Base-by-base conservation (phyloP, 441 rosid genomes). In the Gossypium davidsonii region DNA sequence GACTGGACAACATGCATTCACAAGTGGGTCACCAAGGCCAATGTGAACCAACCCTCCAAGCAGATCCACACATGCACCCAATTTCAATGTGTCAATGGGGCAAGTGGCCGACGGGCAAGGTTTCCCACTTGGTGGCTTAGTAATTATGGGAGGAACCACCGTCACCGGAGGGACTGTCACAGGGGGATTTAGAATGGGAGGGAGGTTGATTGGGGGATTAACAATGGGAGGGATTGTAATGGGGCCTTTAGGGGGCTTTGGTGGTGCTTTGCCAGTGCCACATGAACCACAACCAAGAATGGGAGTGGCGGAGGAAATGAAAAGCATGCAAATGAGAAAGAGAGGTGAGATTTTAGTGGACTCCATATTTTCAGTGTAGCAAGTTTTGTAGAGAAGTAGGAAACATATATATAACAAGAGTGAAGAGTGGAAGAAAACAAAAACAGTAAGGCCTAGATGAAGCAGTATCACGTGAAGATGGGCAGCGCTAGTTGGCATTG, bases 21-120 rank as follows among this genome's bases (percentile, higher is more conserved):
- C 89, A 51, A 77, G 91, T 0, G 91, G 88, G 76, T 88, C 93
- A 7, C 93, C 95, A 0, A 80, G 74, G 0, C 91, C 93, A 60
- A 90, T 59, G 84, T 87, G 95, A 61, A 85, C 90, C 66, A 90
- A 70, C 79, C 93, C 95, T 11, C 91, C 92, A 1, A 90, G 88
- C 64, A 90, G 85, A 79, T 88, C 95, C 51, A 90, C 93, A 60
- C 95, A 90, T 4, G 91, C 91, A 8, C 92, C 95, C 52, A 90
- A 67, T 65, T 90, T 88, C 51, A 88, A 56, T 1, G 93, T 82
- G 77, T 90, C 89, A 49, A 87, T 81, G 0, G 91, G 93, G 85
- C 95, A 90, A 0, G 85, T 87, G 2, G 53, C 83, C 8, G 86
- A 21, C 0, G 85, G 81, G 79, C 89, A 85, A 1, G 85, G 72